phyloP scores from a whole-genome alignment of 176 grass and related monocot species.

The Neostapfia colusana region DNA sequence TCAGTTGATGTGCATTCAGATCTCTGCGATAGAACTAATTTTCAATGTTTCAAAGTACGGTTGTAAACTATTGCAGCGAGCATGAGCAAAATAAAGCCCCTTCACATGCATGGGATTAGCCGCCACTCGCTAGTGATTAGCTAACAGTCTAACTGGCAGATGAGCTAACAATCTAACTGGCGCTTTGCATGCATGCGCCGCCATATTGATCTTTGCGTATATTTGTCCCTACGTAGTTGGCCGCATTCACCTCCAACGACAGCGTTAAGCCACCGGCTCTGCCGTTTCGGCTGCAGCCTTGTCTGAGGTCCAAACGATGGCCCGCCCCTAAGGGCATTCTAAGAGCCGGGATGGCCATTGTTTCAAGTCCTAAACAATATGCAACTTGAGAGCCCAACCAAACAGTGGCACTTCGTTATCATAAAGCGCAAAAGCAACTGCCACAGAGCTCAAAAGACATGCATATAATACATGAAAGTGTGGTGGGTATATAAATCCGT shows the following conservation, averaged over 20 bases:
- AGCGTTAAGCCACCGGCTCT: neutral
- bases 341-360: conserved; percentile 14
- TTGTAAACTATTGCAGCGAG: neutral
- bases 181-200: neutral
- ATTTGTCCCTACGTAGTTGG: conserved; percentile 17
- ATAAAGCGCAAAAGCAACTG: neutral
- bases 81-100: neutral
- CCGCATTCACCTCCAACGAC: conserved; percentile 1
- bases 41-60: conserved; percentile 5
- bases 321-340: neutral
- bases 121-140: neutral
- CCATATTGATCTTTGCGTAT: neutral
- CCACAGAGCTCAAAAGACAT: neutral
- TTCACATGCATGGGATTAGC: conserved; percentile 11
- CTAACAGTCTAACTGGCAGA: neutral
- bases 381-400: neutral
- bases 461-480: neutral
- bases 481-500: neutral
- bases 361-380: conserved; percentile 6
- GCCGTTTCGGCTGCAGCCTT: conserved; percentile 12
- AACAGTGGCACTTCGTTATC: conserved; percentile 2
- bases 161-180: neutral
- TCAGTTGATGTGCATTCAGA: conserved; percentile 2
- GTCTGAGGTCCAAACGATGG: conserved; percentile 12
- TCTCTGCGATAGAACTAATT: conserved; percentile 6